These are phyloP conservation scores for Candida sithepensis DNA, from an alignment of 805 yeast genomes.

Conservation along the genomic window DNA sequence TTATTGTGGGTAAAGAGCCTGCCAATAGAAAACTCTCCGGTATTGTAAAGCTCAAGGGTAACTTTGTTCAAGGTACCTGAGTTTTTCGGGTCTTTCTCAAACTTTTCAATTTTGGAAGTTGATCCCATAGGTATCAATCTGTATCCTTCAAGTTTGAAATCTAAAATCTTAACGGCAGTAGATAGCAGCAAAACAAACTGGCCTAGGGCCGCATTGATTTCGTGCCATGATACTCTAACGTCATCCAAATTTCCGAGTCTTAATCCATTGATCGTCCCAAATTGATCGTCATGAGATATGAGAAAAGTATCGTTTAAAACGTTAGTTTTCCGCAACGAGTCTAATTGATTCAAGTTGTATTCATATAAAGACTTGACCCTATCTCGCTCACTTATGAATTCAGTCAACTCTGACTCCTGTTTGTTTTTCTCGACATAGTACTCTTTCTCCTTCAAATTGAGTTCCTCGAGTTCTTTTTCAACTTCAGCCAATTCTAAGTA, in stretches of 20 bases:
- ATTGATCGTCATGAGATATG: constrained; percentile 78
- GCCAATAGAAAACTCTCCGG: constrained; percentile 72
- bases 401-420: constrained; percentile 48
- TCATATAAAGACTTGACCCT: constrained; percentile 62
- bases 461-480: constrained; percentile 34
- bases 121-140: constrained; percentile 80
- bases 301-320: constrained; percentile 80
- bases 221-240: constrained; percentile 77
- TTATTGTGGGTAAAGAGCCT: constrained; percentile 69
- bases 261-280: constrained; percentile 84
- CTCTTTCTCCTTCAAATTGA: constrained; percentile 43
- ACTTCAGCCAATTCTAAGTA: constrained; percentile 46
- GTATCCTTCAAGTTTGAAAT: constrained; percentile 54
- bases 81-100: constrained; percentile 35
- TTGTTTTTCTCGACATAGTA: constrained; percentile 50
- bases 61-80: constrained; percentile 36
- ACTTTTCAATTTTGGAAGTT: constrained; percentile 67
- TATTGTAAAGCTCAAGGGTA: constrained; percentile 54
- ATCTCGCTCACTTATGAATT: constrained; percentile 52
- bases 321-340: constrained; percentile 68
- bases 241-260: constrained; percentile 69
- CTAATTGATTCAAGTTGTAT: constrained; percentile 60
- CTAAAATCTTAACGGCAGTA: constrained; percentile 57
- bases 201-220: constrained; percentile 88
- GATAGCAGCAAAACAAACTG: constrained; percentile 69